Base-by-base conservation (phyloP, 1,284 basidiomycete genomes). In the Singerocomus inundabilis region DNA sequence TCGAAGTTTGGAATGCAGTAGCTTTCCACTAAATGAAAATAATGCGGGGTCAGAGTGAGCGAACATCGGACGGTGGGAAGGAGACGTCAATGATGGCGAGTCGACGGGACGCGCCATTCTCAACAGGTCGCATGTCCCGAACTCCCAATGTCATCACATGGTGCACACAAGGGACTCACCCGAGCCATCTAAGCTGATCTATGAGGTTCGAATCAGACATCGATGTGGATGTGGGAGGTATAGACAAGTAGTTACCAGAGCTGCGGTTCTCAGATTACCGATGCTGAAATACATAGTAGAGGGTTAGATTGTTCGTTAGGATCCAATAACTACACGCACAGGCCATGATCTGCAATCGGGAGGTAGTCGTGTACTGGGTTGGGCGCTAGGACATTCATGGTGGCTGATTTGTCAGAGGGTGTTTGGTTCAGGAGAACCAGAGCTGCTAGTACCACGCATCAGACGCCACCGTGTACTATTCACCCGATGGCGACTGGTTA, bases 1-100 rank as follows among this genome's bases (percentile, higher is more conserved):
- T 97, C 93, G 64, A 97, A 97, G 74, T 94, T 80, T 1, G 93
- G 93, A 11, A 94, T 78, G 60, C 93, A 96, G 68, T 94, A 92
- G 57, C 88, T 90, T 64, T 95, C 88, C 57, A 92, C 86, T 88
- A 55, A n/a, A 36, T 43, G 31, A 2, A 31, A 33, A 44, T 10
- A 31, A 21, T 26, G 36, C 25, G 46, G 7, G 30, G n/a, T n/a
- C 16, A 34, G 29, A 24, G 37, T 52, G 16, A 59, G 57, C 16
- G 18, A 46, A 40, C 4, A 1, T 30, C 29, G 21, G 3, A 36
- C 10, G 35, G 29, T 42, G 33, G 15, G 32, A 40, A 35, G 15
- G 29, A 33, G 15, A 15, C 8, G 24, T 9, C n/a, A 40, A 40
- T 35, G 35, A 37, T 9, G 29, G 24, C 26, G 31, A 44, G 36